phyloP scores from a whole-genome alignment of 1,139 yeast species.

The Yamadazyma pseudoaaseri region DNA sequence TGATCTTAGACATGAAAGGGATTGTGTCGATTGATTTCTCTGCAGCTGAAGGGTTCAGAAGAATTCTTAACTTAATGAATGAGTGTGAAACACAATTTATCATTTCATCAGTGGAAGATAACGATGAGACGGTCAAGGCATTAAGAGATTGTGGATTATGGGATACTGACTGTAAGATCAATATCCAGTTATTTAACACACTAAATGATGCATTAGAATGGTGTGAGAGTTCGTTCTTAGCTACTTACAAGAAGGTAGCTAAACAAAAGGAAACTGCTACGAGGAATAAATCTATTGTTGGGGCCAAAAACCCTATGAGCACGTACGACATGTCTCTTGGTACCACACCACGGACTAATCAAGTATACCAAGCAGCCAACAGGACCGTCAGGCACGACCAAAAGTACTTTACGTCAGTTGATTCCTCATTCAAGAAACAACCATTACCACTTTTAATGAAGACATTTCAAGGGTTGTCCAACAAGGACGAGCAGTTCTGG shows the following conservation, averaged over 20 bases:
- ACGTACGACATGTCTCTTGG: constrained; percentile 13
- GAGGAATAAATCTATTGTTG: constrained; percentile 15
- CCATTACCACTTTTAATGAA: constrained; percentile 72
- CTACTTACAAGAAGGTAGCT: constrained; percentile 52
- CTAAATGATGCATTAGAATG: constrained; percentile 90
- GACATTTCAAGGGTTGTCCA: constrained; percentile 66
- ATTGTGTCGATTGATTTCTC: constrained; percentile 86
- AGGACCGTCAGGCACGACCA: constrained; percentile 48
- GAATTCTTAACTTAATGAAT: constrained; percentile 76
- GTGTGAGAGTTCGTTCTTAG: constrained; percentile 90
- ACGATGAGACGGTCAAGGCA: constrained; percentile 60
- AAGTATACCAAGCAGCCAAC: constrained; percentile 62
- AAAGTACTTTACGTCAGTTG: constrained; percentile 25
- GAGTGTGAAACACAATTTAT: constrained; percentile 71
- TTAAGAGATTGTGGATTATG: constrained; percentile 73
- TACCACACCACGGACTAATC: constrained; percentile 61
- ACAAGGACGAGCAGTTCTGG: constrained; percentile 68
- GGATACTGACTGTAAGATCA: constrained; percentile 40
- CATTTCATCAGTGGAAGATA: constrained; percentile 70
- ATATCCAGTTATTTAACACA: constrained; percentile 65
- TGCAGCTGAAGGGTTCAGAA: constrained; percentile 93
- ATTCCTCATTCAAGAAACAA: constrained; percentile 43
- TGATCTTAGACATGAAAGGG: constrained; percentile 81
- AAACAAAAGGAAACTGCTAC: constrained; percentile 19
- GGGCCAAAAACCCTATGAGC: constrained; percentile 11